Base-by-base conservation (phyloP, 352 stramenopile species). In the Globisporangium rhizosaccharum region DNA sequence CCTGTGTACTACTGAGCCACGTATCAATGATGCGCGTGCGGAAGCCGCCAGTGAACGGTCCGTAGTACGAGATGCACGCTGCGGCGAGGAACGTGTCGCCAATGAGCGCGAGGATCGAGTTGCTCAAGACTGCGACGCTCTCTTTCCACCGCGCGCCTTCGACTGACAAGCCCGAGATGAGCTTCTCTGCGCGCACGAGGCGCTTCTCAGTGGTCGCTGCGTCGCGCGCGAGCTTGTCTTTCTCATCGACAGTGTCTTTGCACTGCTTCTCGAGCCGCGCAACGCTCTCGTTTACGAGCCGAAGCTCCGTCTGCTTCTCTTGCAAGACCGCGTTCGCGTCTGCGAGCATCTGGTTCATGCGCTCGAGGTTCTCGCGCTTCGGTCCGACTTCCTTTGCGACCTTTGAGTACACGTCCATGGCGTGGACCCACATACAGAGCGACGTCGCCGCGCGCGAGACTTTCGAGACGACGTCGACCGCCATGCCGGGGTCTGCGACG, bases 331-430 rank as follows among this genome's bases (percentile, higher is more conserved):
- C 73, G 47, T 97, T 98, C 2, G 94, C 91, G n/a, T 90, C 82
- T 0, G 76, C 82, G 7, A 98, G 71, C 58, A 96, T 89, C 36
- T 76, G 67, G 67, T 98, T 98, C 88, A 98, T 96, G 37, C 85
- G 76, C 65, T 91, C 90, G 1, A 98, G 60, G 15, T 89, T 92
- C 57, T 90, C 85, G 54, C 92, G 89, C 70, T 98, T 98, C 0
- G 93, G 93, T 0, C 74, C 93, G 3, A 98, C 94, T 52, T 97
- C 92, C 67, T 98, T 98, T 2, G 90, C 90, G 8, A 98, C 93
- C 65, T 93, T 95, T 9, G 87, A 90, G 72, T 98, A 98, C n/a
- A 97, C 89, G 42, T 98, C 85, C 85, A 98, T 98, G 3, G 93
- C 93, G 56, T 97, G 90, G 17, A 96, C 89, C 85, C 93, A 98